phyloP scores from a whole-genome alignment of 169 alveolate genomes.

The Theileria sp. region DNA sequence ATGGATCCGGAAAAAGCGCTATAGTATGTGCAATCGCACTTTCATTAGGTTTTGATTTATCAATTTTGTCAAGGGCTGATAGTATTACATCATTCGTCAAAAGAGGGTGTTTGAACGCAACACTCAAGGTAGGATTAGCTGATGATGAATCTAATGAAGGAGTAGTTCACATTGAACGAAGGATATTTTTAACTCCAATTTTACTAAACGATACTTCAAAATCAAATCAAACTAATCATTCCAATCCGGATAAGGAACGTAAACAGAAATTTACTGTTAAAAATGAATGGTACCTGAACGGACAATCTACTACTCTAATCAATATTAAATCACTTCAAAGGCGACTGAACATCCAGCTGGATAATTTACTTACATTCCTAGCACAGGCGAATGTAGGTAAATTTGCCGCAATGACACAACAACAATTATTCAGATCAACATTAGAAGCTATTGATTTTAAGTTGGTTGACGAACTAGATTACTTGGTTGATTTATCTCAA shows the following conservation, averaged over 20 bases:
- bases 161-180: slow-evolving; percentile 4
- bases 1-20: slow-evolving; percentile 74
- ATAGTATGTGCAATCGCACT: slow-evolving; percentile 74
- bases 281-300: slow-evolving; percentile 66
- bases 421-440: slow-evolving; percentile 69
- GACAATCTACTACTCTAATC: slow-evolving; percentile 41
- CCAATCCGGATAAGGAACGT: slow-evolving; percentile 28
- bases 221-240: slow-evolving; percentile 9
- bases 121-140: slow-evolving; percentile 35
- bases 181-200: slow-evolving; percentile 1
- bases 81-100: slow-evolving; percentile 64
- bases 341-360: slow-evolving; percentile 58
- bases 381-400: slow-evolving; percentile 76
- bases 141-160: slow-evolving; percentile 14
- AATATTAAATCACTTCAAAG: slow-evolving; percentile 45
- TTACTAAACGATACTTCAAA: not conserved
- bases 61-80: slow-evolving; percentile 65
- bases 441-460: slow-evolving; percentile 65
- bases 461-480: slow-evolving; percentile 32
- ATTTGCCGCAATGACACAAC: slow-evolving; percentile 68
- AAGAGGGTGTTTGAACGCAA: slow-evolving; percentile 57
- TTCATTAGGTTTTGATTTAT: slow-evolving; percentile 69
- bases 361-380: slow-evolving; percentile 68
- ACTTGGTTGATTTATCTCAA: slow-evolving; percentile 33
- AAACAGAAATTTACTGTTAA: slow-evolving; percentile 9